A percentile compares a stretch with the other conserved stretches of the same genome.
phyloP scores from a whole-genome alignment of 2,329 filamentous ascomycete species.

The Paecilomyces fulvus region DNA sequence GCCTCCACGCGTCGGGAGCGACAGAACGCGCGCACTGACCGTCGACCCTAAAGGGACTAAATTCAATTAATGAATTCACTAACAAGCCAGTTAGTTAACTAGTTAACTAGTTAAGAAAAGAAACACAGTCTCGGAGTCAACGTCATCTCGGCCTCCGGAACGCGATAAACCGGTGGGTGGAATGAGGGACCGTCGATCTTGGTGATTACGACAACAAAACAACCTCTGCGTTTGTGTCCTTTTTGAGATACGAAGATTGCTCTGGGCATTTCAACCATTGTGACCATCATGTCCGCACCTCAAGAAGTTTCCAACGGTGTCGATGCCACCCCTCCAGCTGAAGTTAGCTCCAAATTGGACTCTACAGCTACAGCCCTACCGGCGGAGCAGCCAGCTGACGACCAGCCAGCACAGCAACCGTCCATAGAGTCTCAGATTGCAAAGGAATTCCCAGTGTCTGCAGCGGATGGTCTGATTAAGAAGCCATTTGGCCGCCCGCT shows the following conservation, averaged over 20 bases:
- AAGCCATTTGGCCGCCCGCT: slow-evolving; percentile 54
- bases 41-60: background rate
- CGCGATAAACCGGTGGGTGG: background rate
- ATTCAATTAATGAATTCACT: background rate
- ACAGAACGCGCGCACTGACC: background rate
- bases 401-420: slow-evolving; percentile 1
- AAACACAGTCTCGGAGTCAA: background rate
- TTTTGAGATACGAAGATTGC: background rate
- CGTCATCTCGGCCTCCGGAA: background rate
- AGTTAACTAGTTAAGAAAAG: too few relatives aligned
- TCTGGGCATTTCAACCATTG: background rate
- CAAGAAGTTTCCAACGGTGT: background rate
- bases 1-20: background rate
- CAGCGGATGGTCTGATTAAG: slow-evolving; percentile 35
- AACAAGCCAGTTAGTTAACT: background rate
- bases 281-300: background rate
- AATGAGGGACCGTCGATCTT: background rate
- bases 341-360: background rate
- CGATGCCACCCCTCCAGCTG: background rate
- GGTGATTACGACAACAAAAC: background rate
- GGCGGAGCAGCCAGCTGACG: slow-evolving; percentile 1
- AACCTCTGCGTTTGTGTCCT: background rate
- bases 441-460: slow-evolving; percentile 27
- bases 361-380: background rate
- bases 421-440: slow-evolving; percentile 10